A percentile compares a stretch with the other conserved stretches of the same genome.
Evolutionary conservation across 1,139 yeast genomes (phyloP).

Genomic region (Hansenula lynferdii): DNA sequence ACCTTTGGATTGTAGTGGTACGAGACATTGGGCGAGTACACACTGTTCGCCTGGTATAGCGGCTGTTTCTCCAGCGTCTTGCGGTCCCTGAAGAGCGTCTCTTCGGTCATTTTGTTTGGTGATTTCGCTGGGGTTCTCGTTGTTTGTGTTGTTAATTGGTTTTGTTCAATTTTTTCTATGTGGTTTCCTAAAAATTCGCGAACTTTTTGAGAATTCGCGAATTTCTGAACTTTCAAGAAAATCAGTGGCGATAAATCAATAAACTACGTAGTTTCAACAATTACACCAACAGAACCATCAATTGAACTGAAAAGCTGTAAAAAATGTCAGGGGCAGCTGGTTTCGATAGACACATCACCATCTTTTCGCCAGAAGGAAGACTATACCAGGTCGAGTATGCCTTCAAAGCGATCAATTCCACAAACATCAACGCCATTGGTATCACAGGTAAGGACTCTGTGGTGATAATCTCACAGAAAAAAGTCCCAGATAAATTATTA

Average conservation of each 20-base stretch:
- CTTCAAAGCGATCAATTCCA: conserved; percentile 91
- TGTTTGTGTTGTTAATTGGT: neutral
- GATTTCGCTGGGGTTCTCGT: neutral
- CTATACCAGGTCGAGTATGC: conserved; percentile 97
- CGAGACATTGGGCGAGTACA: conserved; percentile 55
- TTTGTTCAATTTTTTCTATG: neutral
- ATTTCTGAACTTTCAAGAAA: neutral
- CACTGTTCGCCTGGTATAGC: conserved; percentile 37
- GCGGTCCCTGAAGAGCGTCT: conserved; percentile 41
- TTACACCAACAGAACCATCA: neutral
- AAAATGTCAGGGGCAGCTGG: conserved; percentile 63
- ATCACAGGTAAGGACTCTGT: conserved; percentile 84
- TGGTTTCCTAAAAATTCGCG: neutral
- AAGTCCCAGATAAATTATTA: conserved; percentile 89
- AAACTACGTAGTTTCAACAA: neutral
- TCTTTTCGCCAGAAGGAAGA: conserved; percentile 98
- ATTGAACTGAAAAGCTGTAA: neutral
- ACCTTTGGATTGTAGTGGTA: conserved; percentile 88
- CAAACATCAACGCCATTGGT: conserved; percentile 87
- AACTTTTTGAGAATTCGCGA: too few species aligned
- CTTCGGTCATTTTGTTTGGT: conserved; percentile 8
- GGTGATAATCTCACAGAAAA: conserved; percentile 91
- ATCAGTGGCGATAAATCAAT: neutral
- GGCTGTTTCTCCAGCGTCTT: conserved; percentile 59
- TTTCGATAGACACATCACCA: conserved; percentile 96